phyloP scores from a whole-genome alignment of 805 yeast species.

The Ogataea nakhonphanomensis region DNA sequence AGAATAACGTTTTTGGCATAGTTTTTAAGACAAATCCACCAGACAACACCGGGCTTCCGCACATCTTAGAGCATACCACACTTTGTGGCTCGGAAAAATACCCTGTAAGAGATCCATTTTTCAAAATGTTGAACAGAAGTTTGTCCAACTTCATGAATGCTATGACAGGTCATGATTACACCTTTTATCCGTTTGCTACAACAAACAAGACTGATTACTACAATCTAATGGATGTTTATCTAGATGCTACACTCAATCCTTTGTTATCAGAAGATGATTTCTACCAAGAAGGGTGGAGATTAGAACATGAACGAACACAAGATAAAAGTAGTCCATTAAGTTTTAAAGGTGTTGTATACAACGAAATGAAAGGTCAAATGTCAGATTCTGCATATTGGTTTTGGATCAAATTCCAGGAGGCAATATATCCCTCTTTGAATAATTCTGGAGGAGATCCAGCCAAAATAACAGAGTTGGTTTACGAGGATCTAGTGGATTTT shows the following conservation, averaged over 20 bases:
- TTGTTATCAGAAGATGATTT: slow-evolving; percentile 76
- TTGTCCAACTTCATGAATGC: slow-evolving; percentile 97
- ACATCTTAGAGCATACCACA: slow-evolving; percentile 93
- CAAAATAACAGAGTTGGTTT: slow-evolving; percentile 66
- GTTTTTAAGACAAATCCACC: slow-evolving; percentile 95
- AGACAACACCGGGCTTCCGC: slow-evolving; percentile 92
- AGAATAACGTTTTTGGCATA: slow-evolving; percentile 83
- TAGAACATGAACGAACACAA: slow-evolving; percentile 64
- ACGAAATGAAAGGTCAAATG: slow-evolving; percentile 97
- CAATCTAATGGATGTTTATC: slow-evolving; percentile 81
- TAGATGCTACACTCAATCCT: slow-evolving; percentile 85
- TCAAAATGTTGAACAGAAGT: slow-evolving; percentile 95
- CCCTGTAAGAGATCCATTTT: slow-evolving; percentile 96
- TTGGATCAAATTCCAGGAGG: slow-evolving; percentile 79
- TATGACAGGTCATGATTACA: slow-evolving; percentile 96
- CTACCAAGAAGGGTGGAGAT: slow-evolving; percentile 95
- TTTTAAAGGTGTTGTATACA: slow-evolving; percentile 94
- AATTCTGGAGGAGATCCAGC: slow-evolving; percentile 95
- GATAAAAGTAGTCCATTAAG: slow-evolving; percentile 59
- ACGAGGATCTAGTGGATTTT: slow-evolving; percentile 74
- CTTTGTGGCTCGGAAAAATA: slow-evolving; percentile 88
- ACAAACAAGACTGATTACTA: slow-evolving; percentile 79
- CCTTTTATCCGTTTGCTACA: slow-evolving; percentile 94
- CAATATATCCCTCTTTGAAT: slow-evolving; percentile 78
- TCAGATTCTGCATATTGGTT: slow-evolving; percentile 83